Base-by-base conservation (phyloP, 1,284 basidiomycete genomes). In the Cutaneotrichosporon sp. region DNA sequence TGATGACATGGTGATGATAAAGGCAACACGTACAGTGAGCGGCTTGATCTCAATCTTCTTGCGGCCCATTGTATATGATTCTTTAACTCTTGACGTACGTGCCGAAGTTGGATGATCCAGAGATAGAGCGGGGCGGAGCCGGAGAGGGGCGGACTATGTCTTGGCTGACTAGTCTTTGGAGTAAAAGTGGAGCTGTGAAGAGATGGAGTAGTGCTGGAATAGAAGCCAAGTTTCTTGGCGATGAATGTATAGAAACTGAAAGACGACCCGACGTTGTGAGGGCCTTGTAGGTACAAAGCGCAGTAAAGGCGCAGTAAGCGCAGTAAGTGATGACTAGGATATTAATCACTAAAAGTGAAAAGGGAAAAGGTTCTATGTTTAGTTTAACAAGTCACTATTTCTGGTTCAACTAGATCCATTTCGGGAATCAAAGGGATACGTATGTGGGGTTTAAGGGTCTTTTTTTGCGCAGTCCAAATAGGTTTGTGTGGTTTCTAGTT, bases 1-100 rank as follows among this genome's bases (percentile, higher is more conserved):
- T 4, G 21, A 26, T 13, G 50, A 32, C 2, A 31, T 32, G 31
- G 34, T 36, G 34, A 36, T 36, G 34, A 36, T 36, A 36, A 26
- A 22, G 31, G 52, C 30, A 4, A 26, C 2, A 75, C 79, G 72
- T 66, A 80, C 79, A 2, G 70, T 71, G 52, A 81, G 62, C 38
- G 78, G 78, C 57, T 78, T 69, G 64, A 81, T 81, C 63, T 80
- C 78, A 64, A 81, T 81, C 76, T 81, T 81, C 70, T 81, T 81
- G 60, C 79, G 71, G 21, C 79, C 79, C 79, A 81, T 80, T 18
- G 53, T 62, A 34, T n/a, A 11, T 32, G 22, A 18, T 46, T 3
- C 1, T 46, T 46, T 16, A 18, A 18, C 42, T 13, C 40, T 42
- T 9, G 38, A 16, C 26, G 38, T 14, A 14, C 38, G 38, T 14